phyloP scores from a whole-genome alignment of 1,284 basidiomycete species.

The Ceratobasidium sp. region DNA sequence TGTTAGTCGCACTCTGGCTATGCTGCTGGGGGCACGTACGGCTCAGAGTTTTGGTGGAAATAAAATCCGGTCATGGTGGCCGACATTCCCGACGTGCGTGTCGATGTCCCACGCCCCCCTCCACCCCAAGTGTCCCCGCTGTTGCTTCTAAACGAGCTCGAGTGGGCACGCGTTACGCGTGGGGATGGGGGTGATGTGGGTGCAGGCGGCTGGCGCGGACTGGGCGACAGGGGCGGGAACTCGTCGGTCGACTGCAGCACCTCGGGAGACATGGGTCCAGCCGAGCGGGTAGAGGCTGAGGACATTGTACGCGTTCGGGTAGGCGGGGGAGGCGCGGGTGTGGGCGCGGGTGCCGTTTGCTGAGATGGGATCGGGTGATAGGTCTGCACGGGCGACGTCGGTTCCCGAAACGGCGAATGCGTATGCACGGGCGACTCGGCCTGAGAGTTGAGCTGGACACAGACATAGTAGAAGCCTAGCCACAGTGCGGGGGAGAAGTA shows the following conservation, averaged over 20 bases:
- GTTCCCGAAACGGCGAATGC: slow-evolving; percentile 58
- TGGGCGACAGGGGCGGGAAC: slow-evolving; percentile 36
- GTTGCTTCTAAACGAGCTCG: slow-evolving; percentile 31
- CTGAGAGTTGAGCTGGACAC: slow-evolving; percentile 73
- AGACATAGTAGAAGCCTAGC: slow-evolving; percentile 88
- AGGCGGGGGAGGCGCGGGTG: slow-evolving; percentile 49
- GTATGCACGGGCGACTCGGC: slow-evolving; percentile 38
- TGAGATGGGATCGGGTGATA: slow-evolving; percentile 49
- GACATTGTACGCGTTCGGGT: slow-evolving; percentile 50
- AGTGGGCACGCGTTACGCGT: slow-evolving; percentile 36
- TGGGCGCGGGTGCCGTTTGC: slow-evolving; percentile 51
- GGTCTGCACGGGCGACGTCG: slow-evolving; percentile 53
- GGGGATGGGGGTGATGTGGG: slow-evolving; percentile 28
- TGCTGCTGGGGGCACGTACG: slow-evolving; percentile 63
- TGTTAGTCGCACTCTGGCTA: slow-evolving; percentile 40
- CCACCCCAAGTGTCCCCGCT: slow-evolving; percentile 27
- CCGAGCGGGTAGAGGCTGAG: slow-evolving; percentile 39
- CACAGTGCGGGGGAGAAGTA: slow-evolving; percentile 13
- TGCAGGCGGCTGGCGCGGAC: neutral
- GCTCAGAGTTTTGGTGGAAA: slow-evolving; percentile 91
- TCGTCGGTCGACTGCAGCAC: slow-evolving; percentile 25
- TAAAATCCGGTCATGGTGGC: slow-evolving; percentile 87
- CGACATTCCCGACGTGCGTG: slow-evolving; percentile 58
- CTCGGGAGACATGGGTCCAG: slow-evolving; percentile 47
- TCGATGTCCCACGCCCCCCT: slow-evolving; percentile 49